A percentile compares a stretch with the other conserved stretches of the same genome.
phyloP scores from a whole-genome alignment of 1,284 basidiomycete genomes.

The Ceratobasidium sp. region DNA sequence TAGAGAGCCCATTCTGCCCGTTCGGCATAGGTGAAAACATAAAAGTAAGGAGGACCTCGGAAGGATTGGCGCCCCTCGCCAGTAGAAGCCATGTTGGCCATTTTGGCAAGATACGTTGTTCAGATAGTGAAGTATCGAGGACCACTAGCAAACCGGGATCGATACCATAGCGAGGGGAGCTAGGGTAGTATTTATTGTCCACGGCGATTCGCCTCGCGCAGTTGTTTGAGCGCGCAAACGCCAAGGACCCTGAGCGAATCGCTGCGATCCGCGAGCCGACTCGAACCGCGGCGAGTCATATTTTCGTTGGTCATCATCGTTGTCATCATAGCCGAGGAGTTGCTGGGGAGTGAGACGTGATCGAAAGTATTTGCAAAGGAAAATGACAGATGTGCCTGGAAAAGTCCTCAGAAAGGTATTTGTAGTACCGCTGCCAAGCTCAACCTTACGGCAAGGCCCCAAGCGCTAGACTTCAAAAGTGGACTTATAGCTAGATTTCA shows the following conservation, averaged over 20 bases:
- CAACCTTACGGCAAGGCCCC: background rate
- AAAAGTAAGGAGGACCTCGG: conserved; percentile 30
- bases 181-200: conserved; percentile 8
- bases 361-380: background rate
- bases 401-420: background rate
- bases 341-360: no score
- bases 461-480: background rate
- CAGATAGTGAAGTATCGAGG: background rate
- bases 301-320: conserved; percentile 12
- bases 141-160: background rate
- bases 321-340: no score
- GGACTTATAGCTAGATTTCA: no score
- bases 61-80: background rate
- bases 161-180: background rate
- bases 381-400: background rate
- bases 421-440: background rate
- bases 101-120: background rate
- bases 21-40: conserved; percentile 41
- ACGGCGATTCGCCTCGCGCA: conserved; percentile 26
- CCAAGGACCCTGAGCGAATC: conserved; percentile 31
- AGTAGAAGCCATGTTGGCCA: background rate
- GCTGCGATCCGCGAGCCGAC: conserved; percentile 13
- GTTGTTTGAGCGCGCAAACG: background rate
- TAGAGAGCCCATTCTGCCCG: conserved; percentile 29
- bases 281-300: background rate